Base-by-base conservation (phyloP, 2,329 filamentous ascomycete genomes). In the Colletotrichum caudatum region DNA sequence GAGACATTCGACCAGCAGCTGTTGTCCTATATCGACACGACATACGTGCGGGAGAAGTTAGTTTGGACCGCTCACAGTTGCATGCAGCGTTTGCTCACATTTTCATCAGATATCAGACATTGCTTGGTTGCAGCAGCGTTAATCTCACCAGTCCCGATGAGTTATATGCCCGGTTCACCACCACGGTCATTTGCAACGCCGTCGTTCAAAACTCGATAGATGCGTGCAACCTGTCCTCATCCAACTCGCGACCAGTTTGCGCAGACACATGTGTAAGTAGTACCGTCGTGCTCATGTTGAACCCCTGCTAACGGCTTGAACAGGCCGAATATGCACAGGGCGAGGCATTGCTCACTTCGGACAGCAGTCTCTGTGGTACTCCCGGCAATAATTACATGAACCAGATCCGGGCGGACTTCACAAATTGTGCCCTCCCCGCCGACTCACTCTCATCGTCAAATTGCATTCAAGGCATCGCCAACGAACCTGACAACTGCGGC, bases 151-250 rank as follows among this genome's bases (percentile, higher is more conserved):
- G 97, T 79, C 92, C 94, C 5, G 92, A 90, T 75, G 88, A 92
- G 77, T 89, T 95, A 78, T 99, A 99, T 82, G 95, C 96, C 60
- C 92, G 96, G 76, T 99, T 95, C 82, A 97, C 95, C 6, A 96
- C 91, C 58, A 96, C 93, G 73, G 92, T 97, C 74, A 88, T 99
- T 74, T 99, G 96, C 87, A 98, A 97, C 85, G 89, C 93, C 75
- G 93, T 99, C 78, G 89, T 99, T 62, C 96, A 99, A 82, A 95
- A 94, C 79, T 98, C 96, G 6, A 90, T 92, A 76, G 79, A 83
- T 14, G 79, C 87, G 35, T 99, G 96, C 82, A 82, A 84, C 26
- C 83, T 97, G 57, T 88, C 91, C 0, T 81, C 86, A n/a, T 82
- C 86, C 39, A 84, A 91, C 53, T 90, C 93, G 6, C 85, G 86